A percentile compares a stretch with the other conserved stretches of the same genome.
Conservation (phyloP, 768 basidiomycete species). For the Pseudohyphozyma bogoriensis region DNA sequence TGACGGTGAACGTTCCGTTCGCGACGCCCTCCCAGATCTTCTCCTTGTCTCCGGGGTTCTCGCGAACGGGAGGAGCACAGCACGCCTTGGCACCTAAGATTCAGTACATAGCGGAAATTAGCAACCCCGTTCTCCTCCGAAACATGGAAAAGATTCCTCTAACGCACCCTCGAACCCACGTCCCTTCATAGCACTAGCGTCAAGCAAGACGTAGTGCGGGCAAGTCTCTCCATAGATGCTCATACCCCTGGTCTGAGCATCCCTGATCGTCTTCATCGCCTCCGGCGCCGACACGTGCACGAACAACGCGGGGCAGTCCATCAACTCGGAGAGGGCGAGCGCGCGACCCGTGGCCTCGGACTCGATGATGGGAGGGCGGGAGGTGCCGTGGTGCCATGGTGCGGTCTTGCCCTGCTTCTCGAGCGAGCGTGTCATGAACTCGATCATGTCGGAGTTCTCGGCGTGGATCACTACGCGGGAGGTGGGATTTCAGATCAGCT, state of each 20-base stretch:
- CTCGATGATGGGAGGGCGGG: constrained; percentile 36
- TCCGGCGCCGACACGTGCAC: constrained; percentile 37
- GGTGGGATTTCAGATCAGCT: neutral
- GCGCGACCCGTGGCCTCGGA: constrained; percentile 38
- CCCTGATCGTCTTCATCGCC: constrained; percentile 33
- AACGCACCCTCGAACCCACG: constrained; percentile 35
- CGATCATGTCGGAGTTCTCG: constrained; percentile 38
- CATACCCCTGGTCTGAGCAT: constrained; percentile 33
- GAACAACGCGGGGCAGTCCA: constrained; percentile 37
- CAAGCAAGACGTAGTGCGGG: constrained; percentile 36
- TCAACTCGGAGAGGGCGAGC: constrained; percentile 34
- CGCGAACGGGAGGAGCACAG: constrained; percentile 35
- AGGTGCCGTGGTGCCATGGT: constrained; percentile 35
- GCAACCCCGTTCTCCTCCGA: neutral
- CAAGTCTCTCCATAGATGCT: constrained; percentile 37
- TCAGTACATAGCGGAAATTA: neutral
- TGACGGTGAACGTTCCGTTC: constrained; percentile 36
- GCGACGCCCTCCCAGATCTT: constrained; percentile 34
- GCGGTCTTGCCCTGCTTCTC: constrained; percentile 32
- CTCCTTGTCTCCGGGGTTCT: constrained; percentile 33
- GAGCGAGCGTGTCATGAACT: constrained; percentile 35
- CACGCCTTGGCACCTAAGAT: constrained; percentile 34
- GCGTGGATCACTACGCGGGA: constrained; percentile 33
- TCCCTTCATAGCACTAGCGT: constrained; percentile 34
- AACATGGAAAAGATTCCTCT: neutral